These are phyloP conservation scores for Phlebiopsis flavidoalba DNA, from an alignment of 768 basidiomycete species.

Conservation along the genomic window DNA sequence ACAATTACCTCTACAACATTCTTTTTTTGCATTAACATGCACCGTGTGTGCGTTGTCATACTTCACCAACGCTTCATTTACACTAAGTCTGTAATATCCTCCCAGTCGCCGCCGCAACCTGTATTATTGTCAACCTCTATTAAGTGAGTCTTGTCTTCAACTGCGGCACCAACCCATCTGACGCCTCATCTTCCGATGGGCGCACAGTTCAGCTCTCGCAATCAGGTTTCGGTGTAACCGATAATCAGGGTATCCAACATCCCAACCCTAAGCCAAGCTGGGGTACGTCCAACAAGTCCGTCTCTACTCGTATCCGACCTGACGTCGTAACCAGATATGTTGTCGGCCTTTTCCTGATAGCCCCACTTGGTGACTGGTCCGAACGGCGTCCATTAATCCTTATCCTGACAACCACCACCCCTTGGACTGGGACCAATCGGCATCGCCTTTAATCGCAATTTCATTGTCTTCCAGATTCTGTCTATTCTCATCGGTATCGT, in stretches of 20 bases:
- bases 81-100: not conserved
- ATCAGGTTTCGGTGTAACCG: slow-evolving; percentile 30
- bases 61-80: not conserved
- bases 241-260: slow-evolving; percentile 40
- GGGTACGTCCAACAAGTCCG: slow-evolving; percentile 32
- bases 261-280: slow-evolving; percentile 60
- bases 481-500: slow-evolving; percentile 64
- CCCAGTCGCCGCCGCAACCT: slow-evolving; percentile 60
- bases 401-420: slow-evolving; percentile 42
- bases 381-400: slow-evolving; percentile 68
- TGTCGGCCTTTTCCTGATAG: slow-evolving; percentile 45
- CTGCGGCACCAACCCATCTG: slow-evolving; percentile 18
- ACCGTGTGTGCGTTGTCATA: slow-evolving; percentile 34
- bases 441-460: slow-evolving; percentile 50
- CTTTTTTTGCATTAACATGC: slow-evolving; percentile 42
- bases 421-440: slow-evolving; percentile 63
- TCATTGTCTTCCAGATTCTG: slow-evolving; percentile 56
- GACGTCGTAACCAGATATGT: slow-evolving; percentile 13
- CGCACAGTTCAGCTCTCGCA: slow-evolving; percentile 14
- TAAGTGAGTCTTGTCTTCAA: slow-evolving; percentile 41
- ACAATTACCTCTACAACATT: slow-evolving; percentile 28
- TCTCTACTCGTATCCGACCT: not conserved
- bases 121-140: slow-evolving; percentile 76
- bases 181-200: not conserved
- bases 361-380: slow-evolving; percentile 78